phyloP scores from a whole-genome alignment of 805 yeast species.

The Myxozyma nipponensis region DNA sequence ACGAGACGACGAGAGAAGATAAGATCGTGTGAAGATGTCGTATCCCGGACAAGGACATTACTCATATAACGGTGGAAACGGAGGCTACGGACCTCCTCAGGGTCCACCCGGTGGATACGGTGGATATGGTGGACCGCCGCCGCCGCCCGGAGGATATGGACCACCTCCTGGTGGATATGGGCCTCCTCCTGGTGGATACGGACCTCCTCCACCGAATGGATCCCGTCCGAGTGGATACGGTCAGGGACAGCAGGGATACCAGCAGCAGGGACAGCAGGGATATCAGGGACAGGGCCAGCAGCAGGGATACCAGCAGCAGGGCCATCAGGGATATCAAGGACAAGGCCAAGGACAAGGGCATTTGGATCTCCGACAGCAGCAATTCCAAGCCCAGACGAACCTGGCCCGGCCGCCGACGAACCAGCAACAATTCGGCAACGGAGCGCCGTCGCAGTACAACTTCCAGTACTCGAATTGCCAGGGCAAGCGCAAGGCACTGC shows the following conservation, averaged over 20 bases:
- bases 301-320: background rate
- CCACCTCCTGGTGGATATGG: constrained; percentile 32
- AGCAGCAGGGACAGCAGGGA: constrained; percentile 11
- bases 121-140: constrained; percentile 8
- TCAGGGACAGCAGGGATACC: constrained; percentile 22
- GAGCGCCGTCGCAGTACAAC: constrained; percentile 35
- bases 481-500: constrained; percentile 69
- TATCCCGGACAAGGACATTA: constrained; percentile 40
- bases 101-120: constrained; percentile 35
- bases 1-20: background rate
- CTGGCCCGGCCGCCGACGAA: constrained; percentile 30
- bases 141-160: constrained; percentile 12
- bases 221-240: constrained; percentile 8
- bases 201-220: background rate
- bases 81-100: constrained; percentile 28
- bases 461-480: constrained; percentile 65
- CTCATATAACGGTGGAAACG: constrained; percentile 31
- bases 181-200: constrained; percentile 22
- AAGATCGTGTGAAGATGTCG: constrained; percentile 21
- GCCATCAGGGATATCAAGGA: background rate
- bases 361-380: background rate
- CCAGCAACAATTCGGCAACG: constrained; percentile 36
- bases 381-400: constrained; percentile 9
- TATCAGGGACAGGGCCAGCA: constrained; percentile 13
- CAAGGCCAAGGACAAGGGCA: background rate